Percentiles rank a stretch among this genome's conserved stretches.
Conservation (phyloP, 1,284 basidiomycete genomes). For the Phenoliferia sp. region DNA sequence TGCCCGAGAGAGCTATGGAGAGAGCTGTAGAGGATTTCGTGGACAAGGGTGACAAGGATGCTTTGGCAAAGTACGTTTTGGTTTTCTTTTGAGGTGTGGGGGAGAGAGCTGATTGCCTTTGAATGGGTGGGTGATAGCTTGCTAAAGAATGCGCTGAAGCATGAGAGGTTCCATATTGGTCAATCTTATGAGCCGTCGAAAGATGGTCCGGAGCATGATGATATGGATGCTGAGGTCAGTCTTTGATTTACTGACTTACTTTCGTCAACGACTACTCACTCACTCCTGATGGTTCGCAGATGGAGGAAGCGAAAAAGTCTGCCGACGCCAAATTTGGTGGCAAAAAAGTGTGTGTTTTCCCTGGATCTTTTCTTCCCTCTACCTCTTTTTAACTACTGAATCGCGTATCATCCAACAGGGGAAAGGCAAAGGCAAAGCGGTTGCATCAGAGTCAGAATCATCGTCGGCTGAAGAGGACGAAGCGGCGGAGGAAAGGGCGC, state of each 20-base stretch:
- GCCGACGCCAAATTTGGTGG: conserved; percentile 31
- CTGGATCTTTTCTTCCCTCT: not conserved
- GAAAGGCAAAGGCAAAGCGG: conserved; percentile 22
- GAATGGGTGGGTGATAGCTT: conserved; percentile 21
- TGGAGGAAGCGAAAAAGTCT: conserved; percentile 27
- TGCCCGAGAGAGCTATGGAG: conserved; percentile 79
- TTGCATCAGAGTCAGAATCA: conserved; percentile 8
- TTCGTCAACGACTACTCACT: not conserved
- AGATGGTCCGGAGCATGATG: conserved; percentile 27
- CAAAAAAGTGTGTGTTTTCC: conserved; percentile 11
- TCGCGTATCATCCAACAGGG: not conserved
- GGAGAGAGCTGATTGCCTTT: not conserved
- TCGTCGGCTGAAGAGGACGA: conserved; percentile 17
- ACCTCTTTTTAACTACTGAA: no score
- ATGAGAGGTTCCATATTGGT: conserved; percentile 26
- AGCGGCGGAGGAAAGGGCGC: conserved; percentile 18
- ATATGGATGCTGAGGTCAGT: conserved; percentile 21
- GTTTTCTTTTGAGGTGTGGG: not conserved
- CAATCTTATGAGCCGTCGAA: conserved; percentile 20
- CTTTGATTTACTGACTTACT: no score
- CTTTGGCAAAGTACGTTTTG: conserved; percentile 51
- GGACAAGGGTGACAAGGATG: conserved; percentile 89
- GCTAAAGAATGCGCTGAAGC: conserved; percentile 31
- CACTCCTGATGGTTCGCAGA: not conserved
- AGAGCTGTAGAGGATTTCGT: conserved; percentile 89